These are phyloP conservation scores for Colletotrichum orbiculare DNA, from an alignment of 2,329 filamentous ascomycete species.

Conservation along the genomic window DNA sequence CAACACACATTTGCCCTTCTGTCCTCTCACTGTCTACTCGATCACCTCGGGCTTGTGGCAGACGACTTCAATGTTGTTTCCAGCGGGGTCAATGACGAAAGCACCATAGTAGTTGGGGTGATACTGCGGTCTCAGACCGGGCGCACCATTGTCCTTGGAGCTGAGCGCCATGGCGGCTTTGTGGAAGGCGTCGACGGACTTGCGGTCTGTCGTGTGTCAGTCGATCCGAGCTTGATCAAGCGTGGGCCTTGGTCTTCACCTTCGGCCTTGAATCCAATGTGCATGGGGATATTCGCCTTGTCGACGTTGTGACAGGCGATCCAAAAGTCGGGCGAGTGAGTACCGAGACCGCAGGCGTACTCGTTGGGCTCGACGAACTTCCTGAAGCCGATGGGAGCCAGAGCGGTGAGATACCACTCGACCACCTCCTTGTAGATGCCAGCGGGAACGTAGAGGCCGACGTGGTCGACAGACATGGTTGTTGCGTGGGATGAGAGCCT, in stretches of 20 bases:
- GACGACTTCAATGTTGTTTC: conserved; percentile 64
- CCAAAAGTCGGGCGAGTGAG: conserved; percentile 46
- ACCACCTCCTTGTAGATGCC: conserved; percentile 44
- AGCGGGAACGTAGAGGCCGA: conserved; percentile 44
- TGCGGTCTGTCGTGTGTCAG: conserved; percentile 45
- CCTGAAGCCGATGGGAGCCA: conserved; percentile 50
- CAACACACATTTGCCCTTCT: too few relatives aligned
- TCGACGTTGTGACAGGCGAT: conserved; percentile 35
- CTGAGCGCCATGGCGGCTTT: conserved; percentile 53
- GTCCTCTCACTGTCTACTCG: neutral
- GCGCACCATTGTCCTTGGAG: conserved; percentile 59
- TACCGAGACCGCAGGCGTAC: conserved; percentile 46
- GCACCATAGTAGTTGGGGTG: conserved; percentile 60
- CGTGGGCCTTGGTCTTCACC: conserved; percentile 38
- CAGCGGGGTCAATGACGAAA: conserved; percentile 60
- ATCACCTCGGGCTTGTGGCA: conserved; percentile 38
- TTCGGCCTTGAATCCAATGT: conserved; percentile 47
- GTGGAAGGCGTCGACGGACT: conserved; percentile 57
- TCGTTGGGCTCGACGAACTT: conserved; percentile 43
- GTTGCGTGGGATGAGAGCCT: neutral
- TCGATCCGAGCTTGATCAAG: neutral
- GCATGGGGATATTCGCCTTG: conserved; percentile 38
- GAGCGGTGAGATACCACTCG: conserved; percentile 48
- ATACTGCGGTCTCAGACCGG: conserved; percentile 57
- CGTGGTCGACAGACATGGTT: conserved; percentile 51